A percentile compares a stretch with the other conserved stretches of the same genome.
These are phyloP conservation scores for Lodderomyces parapsilosis DNA, from an alignment of 1,139 yeast species.

Conservation along the genomic window DNA sequence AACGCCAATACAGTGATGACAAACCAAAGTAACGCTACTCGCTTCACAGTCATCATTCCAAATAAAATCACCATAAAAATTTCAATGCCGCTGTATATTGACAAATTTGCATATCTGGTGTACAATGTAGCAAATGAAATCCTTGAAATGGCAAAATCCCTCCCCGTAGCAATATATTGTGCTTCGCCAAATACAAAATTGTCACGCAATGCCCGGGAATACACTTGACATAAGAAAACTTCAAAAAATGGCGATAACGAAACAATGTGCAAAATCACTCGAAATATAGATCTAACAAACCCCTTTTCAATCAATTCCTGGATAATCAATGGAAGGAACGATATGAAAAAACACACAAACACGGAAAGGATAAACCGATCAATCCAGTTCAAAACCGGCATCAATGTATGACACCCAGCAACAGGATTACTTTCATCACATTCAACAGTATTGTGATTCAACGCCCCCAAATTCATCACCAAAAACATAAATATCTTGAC, in stretches of 20 bases:
- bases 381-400: constrained; percentile 79
- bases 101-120: constrained; percentile 59
- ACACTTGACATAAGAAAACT: constrained; percentile 83
- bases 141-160: constrained; percentile 80
- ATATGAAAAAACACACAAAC: constrained; percentile 78
- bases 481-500: constrained; percentile 70
- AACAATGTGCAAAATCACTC: constrained; percentile 62
- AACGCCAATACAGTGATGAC: constrained; percentile 74
- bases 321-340: constrained; percentile 74
- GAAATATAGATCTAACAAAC: constrained; percentile 53
- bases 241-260: constrained; percentile 85
- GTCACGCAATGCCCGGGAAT: constrained; percentile 65
- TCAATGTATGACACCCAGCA: constrained; percentile 70
- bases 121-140: constrained; percentile 58
- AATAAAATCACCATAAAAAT: constrained; percentile 58
- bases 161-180: constrained; percentile 75
- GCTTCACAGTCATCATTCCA: constrained; percentile 73
- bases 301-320: constrained; percentile 86
- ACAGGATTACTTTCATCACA: constrained; percentile 61
- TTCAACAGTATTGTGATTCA: constrained; percentile 53
- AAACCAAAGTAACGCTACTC: constrained; percentile 76
- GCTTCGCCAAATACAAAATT: constrained; percentile 85
- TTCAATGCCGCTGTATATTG: constrained; percentile 66
- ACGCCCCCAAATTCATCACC: constrained; percentile 64
- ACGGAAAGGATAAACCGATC: constrained; percentile 78